Conservation (phyloP, 306 rosid genomes). For the Adenanthera pavonina region DNA sequence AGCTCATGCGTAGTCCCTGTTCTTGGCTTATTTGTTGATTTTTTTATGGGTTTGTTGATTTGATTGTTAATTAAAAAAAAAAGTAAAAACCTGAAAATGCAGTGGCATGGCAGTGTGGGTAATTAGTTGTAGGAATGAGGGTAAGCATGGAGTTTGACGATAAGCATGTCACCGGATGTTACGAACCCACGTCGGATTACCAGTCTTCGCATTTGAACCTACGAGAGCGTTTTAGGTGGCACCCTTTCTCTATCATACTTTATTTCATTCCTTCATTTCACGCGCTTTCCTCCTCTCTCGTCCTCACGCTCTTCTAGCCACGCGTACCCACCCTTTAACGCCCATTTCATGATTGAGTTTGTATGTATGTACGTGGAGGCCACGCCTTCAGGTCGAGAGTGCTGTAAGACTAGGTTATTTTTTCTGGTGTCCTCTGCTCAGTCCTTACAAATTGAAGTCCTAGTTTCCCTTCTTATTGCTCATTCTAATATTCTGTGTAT, state of each 20-base stretch:
- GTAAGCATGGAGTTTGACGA: neutral
- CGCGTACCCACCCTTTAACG: neutral
- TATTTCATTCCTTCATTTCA: neutral
- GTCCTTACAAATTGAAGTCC: neutral
- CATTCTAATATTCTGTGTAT: neutral
- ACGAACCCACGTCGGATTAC: conserved; percentile 24
- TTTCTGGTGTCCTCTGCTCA: neutral
- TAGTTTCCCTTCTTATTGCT: neutral
- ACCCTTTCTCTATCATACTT: neutral
- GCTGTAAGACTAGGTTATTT: neutral
- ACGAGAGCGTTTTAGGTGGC: conserved; percentile 19
- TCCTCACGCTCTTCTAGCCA: neutral
- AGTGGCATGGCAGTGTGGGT: conserved; percentile 26
- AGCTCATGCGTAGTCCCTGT: no score
- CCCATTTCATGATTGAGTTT: neutral
- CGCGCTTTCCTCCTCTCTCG: neutral
- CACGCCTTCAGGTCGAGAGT: neutral
- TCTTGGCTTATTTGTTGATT: no score
- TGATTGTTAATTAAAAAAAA: no score
- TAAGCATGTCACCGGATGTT: conserved; percentile 27
- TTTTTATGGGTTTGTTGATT: no score
- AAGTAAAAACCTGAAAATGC: no score
- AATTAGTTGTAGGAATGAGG: neutral
- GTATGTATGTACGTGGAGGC: neutral
- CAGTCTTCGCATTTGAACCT: neutral